A percentile compares a stretch with the other conserved stretches of the same genome.
phyloP scores from a whole-genome alignment of 2,329 filamentous ascomycete species.

The Diaporthe caulivora region DNA sequence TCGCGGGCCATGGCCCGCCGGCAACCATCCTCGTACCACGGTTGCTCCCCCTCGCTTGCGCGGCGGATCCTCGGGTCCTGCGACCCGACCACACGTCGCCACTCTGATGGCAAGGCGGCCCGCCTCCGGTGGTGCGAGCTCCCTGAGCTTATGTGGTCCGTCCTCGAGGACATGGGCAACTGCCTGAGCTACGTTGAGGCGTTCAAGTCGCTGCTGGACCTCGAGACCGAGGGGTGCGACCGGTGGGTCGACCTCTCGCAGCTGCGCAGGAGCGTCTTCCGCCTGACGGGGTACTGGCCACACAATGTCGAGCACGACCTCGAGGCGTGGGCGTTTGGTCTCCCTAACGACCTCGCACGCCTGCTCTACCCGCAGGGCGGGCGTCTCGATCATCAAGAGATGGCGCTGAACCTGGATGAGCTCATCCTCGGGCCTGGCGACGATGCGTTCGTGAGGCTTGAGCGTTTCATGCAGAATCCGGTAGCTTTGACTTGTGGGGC shows the following conservation, averaged over 20 bases:
- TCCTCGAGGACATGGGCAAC: not conserved
- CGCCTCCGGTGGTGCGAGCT: not conserved
- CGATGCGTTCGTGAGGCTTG: not conserved
- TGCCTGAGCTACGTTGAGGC: constrained; percentile 5
- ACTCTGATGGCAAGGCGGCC: not conserved
- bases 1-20: not conserved
- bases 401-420: constrained; percentile 13
- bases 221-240: not conserved
- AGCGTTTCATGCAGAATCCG: not conserved
- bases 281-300: not conserved
- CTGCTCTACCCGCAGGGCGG: constrained; percentile 14
- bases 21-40: too few relatives aligned
- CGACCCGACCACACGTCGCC: not conserved
- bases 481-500: too few relatives aligned
- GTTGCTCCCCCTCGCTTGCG: not conserved
- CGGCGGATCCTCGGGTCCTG: not conserved
- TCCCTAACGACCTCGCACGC: not conserved
- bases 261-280: not conserved
- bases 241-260: not conserved
- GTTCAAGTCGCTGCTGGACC: not conserved
- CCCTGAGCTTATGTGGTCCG: not conserved
- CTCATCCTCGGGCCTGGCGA: not conserved
- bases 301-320: not conserved
- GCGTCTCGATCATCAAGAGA: not conserved
- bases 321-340: not conserved